phyloP scores from a whole-genome alignment of 257 asterid genomes.

The Gardenia jasminoides region DNA sequence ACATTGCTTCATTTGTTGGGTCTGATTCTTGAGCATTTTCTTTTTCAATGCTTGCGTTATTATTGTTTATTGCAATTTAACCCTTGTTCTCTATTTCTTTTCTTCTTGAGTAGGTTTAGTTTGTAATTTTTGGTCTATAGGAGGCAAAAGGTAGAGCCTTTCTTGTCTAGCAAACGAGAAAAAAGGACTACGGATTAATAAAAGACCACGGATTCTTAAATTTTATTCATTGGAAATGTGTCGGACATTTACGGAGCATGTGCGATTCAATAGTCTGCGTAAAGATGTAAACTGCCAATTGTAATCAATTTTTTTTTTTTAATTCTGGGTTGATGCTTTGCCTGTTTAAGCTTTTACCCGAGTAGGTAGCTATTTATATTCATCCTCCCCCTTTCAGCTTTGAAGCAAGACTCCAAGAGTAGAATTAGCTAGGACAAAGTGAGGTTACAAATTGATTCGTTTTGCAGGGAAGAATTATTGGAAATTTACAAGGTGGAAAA shows the following conservation, averaged over 20 bases:
- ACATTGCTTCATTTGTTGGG: neutral
- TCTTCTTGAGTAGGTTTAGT: neutral
- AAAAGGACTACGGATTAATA: too few species aligned
- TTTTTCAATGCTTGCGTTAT: neutral
- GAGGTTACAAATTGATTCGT: constrained; percentile 2
- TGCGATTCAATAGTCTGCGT: neutral
- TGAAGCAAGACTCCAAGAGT: neutral
- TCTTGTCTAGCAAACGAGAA: neutral
- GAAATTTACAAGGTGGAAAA: constrained; percentile 34
- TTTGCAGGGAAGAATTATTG: constrained; percentile 53
- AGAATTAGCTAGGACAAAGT: neutral
- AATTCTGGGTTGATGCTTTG: neutral
- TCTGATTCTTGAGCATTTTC: neutral
- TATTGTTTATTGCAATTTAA: neutral
- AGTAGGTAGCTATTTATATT: too few species aligned
- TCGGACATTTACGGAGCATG: neutral
- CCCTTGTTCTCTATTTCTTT: neutral
- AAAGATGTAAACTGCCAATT: too few species aligned
- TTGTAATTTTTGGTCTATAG: too few species aligned
- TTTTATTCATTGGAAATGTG: neutral
- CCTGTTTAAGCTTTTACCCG: too few species aligned
- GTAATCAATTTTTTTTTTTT: too few species aligned
- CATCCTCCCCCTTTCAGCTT: neutral
- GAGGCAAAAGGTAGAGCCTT: neutral
- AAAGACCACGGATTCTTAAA: too few species aligned